Evolutionary conservation across 495 filamentous ascomycete genomes (phyloP).

Genomic region (Lasiosphaeria hispida): DNA sequence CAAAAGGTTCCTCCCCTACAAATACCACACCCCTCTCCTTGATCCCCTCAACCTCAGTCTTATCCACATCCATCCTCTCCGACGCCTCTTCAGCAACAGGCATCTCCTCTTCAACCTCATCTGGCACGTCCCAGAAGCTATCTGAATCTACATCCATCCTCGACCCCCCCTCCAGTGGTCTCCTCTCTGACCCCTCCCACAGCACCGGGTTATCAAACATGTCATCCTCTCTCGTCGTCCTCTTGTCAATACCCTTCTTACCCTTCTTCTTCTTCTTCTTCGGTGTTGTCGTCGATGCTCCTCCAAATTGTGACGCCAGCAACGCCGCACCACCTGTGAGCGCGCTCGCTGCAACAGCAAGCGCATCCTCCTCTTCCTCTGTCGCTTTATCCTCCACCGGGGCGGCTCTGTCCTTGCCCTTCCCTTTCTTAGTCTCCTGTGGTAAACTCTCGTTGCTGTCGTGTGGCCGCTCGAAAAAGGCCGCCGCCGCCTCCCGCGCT

Average conservation of each 20-base stretch:
- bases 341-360: conserved; percentile 20
- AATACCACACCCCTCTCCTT: neutral
- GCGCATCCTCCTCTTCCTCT: conserved; percentile 15
- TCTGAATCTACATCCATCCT: conserved; percentile 14
- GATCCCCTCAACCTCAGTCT: neutral
- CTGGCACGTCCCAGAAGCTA: conserved; percentile 20
- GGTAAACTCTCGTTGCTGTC: neutral
- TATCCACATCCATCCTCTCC: conserved; percentile 3
- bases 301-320: conserved; percentile 29
- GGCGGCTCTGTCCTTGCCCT: neutral
- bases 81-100: neutral
- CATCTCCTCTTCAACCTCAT: neutral
- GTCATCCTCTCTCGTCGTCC: conserved; percentile 37
- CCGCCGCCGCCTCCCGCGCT: conserved; percentile 14
- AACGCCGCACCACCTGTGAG: conserved; percentile 28
- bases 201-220: conserved; percentile 45
- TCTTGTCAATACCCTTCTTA: conserved; percentile 26
- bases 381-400: conserved; percentile 1
- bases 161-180: conserved; percentile 26
- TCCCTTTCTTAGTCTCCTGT: neutral
- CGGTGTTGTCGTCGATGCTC: conserved; percentile 17
- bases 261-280: conserved; percentile 5
- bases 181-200: conserved; percentile 55
- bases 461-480: conserved; percentile 6
- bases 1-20: neutral